Conservation (phyloP, 2,329 filamentous ascomycete species). For the Triangularia verruculosa region DNA sequence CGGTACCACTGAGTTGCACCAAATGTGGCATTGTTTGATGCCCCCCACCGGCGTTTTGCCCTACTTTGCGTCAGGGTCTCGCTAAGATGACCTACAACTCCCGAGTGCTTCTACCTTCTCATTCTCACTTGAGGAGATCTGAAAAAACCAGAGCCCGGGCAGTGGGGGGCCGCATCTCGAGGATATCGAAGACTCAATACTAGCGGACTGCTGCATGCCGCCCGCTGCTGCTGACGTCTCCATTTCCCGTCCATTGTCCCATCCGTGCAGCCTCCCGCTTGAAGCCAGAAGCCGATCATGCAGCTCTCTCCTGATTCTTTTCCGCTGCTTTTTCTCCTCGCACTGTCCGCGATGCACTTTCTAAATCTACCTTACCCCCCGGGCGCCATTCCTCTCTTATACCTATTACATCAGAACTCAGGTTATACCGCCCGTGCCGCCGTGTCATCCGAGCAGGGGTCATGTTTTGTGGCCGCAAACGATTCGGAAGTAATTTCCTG, state of each 20-base stretch:
- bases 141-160: background rate
- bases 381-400: background rate
- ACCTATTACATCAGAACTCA: background rate
- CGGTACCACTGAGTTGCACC: too few relatives aligned
- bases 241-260: background rate
- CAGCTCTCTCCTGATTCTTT: background rate
- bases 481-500: background rate
- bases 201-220: background rate
- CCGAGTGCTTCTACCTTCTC: background rate
- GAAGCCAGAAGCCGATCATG: background rate
- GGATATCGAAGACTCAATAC: background rate
- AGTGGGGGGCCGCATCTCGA: background rate
- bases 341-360: background rate
- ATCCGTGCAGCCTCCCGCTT: background rate
- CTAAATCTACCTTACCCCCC: background rate
- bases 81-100: background rate
- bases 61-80: too few relatives aligned
- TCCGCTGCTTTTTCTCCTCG: background rate
- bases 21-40: too few relatives aligned
- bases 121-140: too few relatives aligned
- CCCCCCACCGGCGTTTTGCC: too few relatives aligned
- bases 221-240: background rate
- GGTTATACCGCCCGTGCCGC: background rate
- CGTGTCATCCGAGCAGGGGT: background rate
- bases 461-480: background rate